Evolutionary conservation across 768 basidiomycete genomes (phyloP).

Genomic region (Boletus edulis): DNA sequence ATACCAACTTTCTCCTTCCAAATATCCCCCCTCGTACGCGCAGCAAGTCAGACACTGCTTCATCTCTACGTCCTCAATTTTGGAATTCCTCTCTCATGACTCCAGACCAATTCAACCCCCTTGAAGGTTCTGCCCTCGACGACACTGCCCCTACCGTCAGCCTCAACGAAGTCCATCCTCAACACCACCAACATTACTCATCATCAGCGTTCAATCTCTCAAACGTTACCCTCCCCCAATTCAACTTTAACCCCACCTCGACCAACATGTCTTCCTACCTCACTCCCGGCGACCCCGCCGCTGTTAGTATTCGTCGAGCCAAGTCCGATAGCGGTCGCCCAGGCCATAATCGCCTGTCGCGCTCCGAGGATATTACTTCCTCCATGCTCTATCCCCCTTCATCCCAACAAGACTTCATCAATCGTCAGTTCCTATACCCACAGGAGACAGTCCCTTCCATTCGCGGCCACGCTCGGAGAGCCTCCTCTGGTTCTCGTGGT

Average conservation of each 20-base stretch:
- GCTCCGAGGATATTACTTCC: constrained; percentile 59
- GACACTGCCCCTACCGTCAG: constrained; percentile 31
- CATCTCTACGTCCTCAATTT: constrained; percentile 47
- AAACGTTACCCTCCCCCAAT: constrained; percentile 27
- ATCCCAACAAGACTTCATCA: constrained; percentile 43
- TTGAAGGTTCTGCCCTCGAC: constrained; percentile 39
- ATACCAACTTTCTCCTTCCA: constrained; percentile 39
- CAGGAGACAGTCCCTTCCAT: constrained; percentile 35
- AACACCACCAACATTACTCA: constrained; percentile 25
- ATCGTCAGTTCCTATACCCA: constrained; percentile 43
- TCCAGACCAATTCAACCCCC: constrained; percentile 33
- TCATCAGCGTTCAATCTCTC: constrained; percentile 27
- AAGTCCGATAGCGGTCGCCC: constrained; percentile 46
- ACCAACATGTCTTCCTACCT: constrained; percentile 42
- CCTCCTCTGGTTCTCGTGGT: constrained; percentile 39
- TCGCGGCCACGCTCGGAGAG: constrained; percentile 42
- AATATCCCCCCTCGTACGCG: constrained; percentile 42
- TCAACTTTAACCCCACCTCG: constrained; percentile 33
- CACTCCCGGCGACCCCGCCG: constrained; percentile 27
- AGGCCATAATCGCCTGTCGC: constrained; percentile 50
- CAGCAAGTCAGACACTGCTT: constrained; percentile 59
- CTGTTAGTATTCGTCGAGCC: constrained; percentile 43
- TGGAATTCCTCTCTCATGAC: constrained; percentile 46
- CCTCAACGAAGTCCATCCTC: constrained; percentile 29
- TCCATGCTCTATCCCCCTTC: constrained; percentile 32